Conservation (phyloP, 768 basidiomycete genomes). For the Mycena galericulata region DNA sequence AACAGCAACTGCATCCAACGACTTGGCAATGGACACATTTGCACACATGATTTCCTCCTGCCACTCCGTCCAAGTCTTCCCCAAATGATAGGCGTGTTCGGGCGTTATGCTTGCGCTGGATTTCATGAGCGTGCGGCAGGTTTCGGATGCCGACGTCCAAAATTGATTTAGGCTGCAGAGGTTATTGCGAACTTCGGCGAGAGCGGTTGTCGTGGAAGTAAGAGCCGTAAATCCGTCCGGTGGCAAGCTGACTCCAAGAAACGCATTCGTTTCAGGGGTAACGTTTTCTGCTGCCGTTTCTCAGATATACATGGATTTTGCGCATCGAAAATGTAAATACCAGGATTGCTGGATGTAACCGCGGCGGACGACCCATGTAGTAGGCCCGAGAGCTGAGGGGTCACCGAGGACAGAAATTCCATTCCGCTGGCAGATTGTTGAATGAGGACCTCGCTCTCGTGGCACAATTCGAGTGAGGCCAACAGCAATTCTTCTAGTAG, state of each 20-base stretch:
- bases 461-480: slow-evolving; percentile 5
- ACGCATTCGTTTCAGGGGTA: background rate
- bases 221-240: background rate
- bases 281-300: background rate
- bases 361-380: background rate
- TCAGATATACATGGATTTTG: background rate
- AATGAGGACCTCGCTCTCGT: slow-evolving; percentile 2
- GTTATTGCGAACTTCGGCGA: slow-evolving; percentile 6
- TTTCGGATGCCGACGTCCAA: slow-evolving; percentile 11
- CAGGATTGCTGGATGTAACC: background rate
- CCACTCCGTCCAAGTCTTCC: slow-evolving; percentile 14
- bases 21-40: slow-evolving; percentile 18
- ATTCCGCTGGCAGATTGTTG: background rate
- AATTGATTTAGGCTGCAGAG: slow-evolving; percentile 7
- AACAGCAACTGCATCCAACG: slow-evolving; percentile 16
- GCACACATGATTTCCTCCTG: slow-evolving; percentile 13
- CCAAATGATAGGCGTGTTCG: background rate
- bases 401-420: slow-evolving; percentile 1
- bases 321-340: background rate
- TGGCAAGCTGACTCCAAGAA: background rate
- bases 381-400: slow-evolving; percentile 7
- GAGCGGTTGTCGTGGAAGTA: background rate
- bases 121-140: slow-evolving; percentile 7
- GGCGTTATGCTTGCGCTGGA: background rate
- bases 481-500: slow-evolving; percentile 7